Percentiles rank a stretch among this genome's conserved stretches.
These are phyloP conservation scores for Ramaria rubella DNA, from an alignment of 768 basidiomycete species.

Conservation along the genomic window DNA sequence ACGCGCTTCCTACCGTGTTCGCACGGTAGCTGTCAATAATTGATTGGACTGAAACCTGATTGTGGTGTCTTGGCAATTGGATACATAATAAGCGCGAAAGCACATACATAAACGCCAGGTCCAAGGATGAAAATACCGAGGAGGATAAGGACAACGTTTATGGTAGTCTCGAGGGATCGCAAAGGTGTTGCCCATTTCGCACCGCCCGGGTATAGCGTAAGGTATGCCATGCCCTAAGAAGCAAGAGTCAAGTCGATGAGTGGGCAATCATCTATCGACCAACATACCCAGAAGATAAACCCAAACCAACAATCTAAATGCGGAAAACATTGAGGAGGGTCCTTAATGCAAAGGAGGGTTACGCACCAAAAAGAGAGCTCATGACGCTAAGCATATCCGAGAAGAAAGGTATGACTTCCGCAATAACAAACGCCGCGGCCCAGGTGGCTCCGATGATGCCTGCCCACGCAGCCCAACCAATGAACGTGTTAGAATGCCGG, in stretches of 20 bases:
- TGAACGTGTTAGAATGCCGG: slow-evolving; percentile 28
- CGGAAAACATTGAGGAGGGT: not conserved
- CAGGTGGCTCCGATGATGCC: slow-evolving; percentile 28
- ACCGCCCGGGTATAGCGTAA: slow-evolving; percentile 31
- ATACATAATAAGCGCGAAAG: not conserved
- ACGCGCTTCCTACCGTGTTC: slow-evolving; percentile 24
- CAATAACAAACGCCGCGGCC: slow-evolving; percentile 30
- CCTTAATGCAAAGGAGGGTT: slow-evolving; percentile 2
- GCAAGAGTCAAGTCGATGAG: not conserved
- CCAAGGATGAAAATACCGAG: slow-evolving; percentile 33
- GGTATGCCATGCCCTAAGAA: slow-evolving; percentile 31
- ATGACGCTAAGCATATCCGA: slow-evolving; percentile 37
- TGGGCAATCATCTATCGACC: not conserved
- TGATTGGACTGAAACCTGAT: slow-evolving; percentile 31
- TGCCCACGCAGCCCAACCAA: slow-evolving; percentile 29
- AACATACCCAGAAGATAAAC: slow-evolving; percentile 36
- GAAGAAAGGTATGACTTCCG: slow-evolving; percentile 33
- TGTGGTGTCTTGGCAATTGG: slow-evolving; percentile 7
- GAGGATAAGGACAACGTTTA: slow-evolving; percentile 33
- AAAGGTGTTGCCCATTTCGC: slow-evolving; percentile 29
- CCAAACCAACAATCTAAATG: slow-evolving; percentile 30
- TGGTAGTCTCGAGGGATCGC: slow-evolving; percentile 29
- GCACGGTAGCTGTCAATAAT: slow-evolving; percentile 30
- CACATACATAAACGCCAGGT: slow-evolving; percentile 35
- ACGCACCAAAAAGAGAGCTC: slow-evolving; percentile 36